Base-by-base conservation (phyloP, 2,329 filamentous ascomycete species). In the Colletotrichum australisinense region DNA sequence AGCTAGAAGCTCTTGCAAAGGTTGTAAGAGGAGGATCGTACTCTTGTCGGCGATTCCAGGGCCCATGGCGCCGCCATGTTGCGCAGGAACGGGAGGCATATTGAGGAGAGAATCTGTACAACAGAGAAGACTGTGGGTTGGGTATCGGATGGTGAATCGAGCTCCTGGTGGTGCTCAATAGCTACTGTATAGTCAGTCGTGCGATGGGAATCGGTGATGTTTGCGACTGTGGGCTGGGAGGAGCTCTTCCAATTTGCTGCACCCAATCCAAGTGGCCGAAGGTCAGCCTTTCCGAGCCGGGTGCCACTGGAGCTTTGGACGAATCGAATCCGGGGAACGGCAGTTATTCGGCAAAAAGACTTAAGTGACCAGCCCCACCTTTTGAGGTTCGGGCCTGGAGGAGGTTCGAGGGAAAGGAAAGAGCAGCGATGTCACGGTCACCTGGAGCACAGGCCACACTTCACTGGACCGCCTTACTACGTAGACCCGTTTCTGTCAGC, bases 41-140 rank as follows among this genome's bases (percentile, higher is more conserved):
- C 88, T 82, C 83, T 90, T 90, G 80, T 90, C 88, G 74, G 88
- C 80, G 72, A 84, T 87, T 57, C 88, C 89, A 35, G 85, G 87
- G 76, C 87, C 88, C 83, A 80, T 83, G 83, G 72, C 75, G 55
- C 80, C 81, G 55, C 75, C 76, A 63, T 81, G 80, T 42, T 84
- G 80, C 46, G 81, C 78, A 59, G 84, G 80, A 72, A 86, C 82
- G 56, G 84, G 83, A 81, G 84, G 84, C 84, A 86, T 85, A 38
- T 6, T 70, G 30, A 42, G 46, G n/a, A 2, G 14, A n/a, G 4
- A 4, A n/a, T 32, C 11, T 16, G 19, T 2, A 7, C 14, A 42
- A 19, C 38, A 5, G 28, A 24, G 22, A 8, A 9, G 24, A 57
- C 32, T 11, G 8, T 6, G 7, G 22, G 52, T 38, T 58, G 49